Conservation (phyloP, 2,329 filamentous ascomycete species). For the Diaporthe ilicicola region DNA sequence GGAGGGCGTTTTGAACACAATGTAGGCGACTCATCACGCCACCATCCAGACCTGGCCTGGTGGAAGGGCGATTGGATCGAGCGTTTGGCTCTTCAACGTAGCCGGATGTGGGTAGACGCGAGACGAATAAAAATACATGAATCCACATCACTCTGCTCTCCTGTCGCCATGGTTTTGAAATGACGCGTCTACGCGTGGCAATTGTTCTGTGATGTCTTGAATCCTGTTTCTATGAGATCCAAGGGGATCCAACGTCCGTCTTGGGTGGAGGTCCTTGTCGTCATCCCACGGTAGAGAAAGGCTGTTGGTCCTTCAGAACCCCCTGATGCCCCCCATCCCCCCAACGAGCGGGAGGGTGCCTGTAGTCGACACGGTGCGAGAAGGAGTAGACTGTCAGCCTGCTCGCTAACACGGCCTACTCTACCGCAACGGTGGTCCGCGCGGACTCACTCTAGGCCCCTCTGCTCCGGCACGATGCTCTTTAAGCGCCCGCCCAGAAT, state of each 20-base stretch:
- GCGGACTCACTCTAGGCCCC: slow-evolving; percentile 26
- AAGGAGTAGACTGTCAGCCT: neutral
- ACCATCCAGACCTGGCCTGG: neutral
- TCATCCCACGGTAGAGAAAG: no score
- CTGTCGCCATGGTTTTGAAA: neutral
- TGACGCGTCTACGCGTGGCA: no score
- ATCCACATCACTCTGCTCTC: neutral
- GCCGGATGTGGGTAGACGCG: slow-evolving; percentile 24
- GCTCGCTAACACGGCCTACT: neutral
- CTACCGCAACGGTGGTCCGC: neutral
- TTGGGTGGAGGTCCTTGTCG: no score
- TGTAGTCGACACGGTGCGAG: no score
- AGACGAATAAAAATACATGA: slow-evolving; percentile 12
- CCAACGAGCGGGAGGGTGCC: no score
- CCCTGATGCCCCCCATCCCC: no score
- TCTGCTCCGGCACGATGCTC: slow-evolving; percentile 78
- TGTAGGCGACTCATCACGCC: neutral
- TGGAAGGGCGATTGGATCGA: neutral
- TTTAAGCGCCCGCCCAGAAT: slow-evolving; percentile 69
- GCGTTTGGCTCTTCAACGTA: slow-evolving; percentile 33
- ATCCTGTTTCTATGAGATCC: no score
- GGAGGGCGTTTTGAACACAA: slow-evolving; percentile 29
- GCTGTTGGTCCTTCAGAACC: no score
- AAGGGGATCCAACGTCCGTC: no score
- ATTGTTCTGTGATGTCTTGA: no score